Conservation (phyloP, 495 filamentous ascomycete genomes). For the Choiromyces venosus region DNA sequence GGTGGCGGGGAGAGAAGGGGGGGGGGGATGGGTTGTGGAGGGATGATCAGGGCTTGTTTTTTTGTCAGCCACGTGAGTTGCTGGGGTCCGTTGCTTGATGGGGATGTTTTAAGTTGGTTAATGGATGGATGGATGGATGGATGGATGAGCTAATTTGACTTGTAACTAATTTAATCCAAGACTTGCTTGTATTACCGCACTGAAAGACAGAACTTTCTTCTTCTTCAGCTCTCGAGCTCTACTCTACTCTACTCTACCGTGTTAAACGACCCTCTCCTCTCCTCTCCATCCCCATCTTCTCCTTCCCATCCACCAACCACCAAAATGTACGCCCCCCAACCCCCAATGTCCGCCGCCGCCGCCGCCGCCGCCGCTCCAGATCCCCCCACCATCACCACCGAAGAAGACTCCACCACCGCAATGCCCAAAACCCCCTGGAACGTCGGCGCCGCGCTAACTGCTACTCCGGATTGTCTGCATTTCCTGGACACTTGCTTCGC, state of each 20-base stretch:
- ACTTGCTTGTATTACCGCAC: no score
- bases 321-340: conserved; percentile 9
- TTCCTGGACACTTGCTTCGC: conserved; percentile 23
- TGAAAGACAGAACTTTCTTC: conserved; percentile 1
- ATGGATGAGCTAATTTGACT: no score
- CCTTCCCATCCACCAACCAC: not conserved
- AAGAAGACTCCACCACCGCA: not conserved
- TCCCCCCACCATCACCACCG: not conserved
- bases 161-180: no score
- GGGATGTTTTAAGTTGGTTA: not conserved
- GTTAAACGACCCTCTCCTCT: not conserved
- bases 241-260: not conserved
- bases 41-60: not conserved
- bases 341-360: conserved; percentile 9
- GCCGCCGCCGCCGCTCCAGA: not conserved
- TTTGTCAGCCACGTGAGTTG: not conserved
- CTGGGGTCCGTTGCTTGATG: not conserved
- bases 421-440: not conserved
- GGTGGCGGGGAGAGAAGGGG: not conserved
- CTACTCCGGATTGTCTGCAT: conserved; percentile 12
- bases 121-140: not conserved
- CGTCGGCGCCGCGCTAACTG: conserved; percentile 5
- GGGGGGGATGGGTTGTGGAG: not conserved
- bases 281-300: not conserved
- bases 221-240: not conserved